Conservation (phyloP, 179 eudicot species). For the Beta corolliflora region DNA sequence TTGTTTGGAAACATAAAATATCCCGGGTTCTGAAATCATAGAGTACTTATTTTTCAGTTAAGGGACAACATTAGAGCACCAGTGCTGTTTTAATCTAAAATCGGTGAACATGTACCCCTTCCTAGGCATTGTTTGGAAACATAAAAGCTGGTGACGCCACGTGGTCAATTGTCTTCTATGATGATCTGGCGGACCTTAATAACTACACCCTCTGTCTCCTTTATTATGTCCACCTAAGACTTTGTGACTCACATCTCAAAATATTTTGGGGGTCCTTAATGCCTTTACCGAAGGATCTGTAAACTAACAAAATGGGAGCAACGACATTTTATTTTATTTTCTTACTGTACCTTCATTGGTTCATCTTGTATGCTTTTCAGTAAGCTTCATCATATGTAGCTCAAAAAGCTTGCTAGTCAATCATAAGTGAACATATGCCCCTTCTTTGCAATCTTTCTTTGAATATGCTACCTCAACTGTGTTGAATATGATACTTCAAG, state of each 20-base stretch:
- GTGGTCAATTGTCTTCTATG: background rate
- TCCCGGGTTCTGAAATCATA: background rate
- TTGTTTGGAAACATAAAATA: background rate
- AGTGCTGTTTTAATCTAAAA: too few species aligned
- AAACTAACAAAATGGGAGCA: background rate
- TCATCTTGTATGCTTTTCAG: too few species aligned
- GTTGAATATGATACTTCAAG: too few species aligned
- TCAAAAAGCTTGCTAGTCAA: too few species aligned
- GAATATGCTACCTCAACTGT: too few species aligned
- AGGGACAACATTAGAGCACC: background rate
- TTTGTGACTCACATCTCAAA: background rate
- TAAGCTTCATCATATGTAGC: too few species aligned
- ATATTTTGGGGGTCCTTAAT: background rate
- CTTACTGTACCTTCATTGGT: too few species aligned
- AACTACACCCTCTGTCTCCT: background rate
- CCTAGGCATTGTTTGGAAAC: too few species aligned
- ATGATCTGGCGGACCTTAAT: background rate
- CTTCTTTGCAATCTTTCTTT: too few species aligned
- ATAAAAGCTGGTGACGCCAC: background rate
- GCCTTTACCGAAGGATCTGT: background rate
- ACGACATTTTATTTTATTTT: too few species aligned
- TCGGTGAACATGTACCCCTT: too few species aligned
- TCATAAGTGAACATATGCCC: too few species aligned
- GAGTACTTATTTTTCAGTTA: background rate
- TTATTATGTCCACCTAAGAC: background rate